Conservation (phyloP, 2,329 filamentous ascomycete genomes). For the Ceratocystis albifundus region DNA sequence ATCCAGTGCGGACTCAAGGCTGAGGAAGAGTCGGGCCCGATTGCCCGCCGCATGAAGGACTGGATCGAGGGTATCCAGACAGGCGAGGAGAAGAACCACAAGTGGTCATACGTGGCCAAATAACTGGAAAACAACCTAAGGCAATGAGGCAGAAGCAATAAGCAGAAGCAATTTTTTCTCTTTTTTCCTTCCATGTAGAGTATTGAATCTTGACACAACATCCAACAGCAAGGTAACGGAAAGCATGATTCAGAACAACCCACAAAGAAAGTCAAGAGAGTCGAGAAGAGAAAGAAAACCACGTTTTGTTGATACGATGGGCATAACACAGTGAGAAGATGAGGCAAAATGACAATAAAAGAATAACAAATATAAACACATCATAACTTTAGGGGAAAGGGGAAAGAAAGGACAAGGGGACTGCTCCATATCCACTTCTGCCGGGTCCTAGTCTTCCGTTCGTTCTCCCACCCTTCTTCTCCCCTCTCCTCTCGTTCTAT, state of each 20-base stretch:
- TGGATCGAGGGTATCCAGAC: conserved; percentile 97
- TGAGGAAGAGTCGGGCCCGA: conserved; percentile 73
- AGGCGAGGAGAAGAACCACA: conserved; percentile 78
- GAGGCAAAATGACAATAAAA: no score
- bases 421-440: background rate
- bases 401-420: background rate
- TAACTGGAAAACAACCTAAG: conserved; percentile 23
- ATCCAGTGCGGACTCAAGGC: conserved; percentile 75
- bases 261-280: no score
- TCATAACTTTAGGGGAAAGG: background rate
- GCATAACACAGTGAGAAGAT: no score
- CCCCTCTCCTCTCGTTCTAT: background rate
- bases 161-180: no score
- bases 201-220: no score
- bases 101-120: conserved; percentile 61
- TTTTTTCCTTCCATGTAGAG: no score
- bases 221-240: no score
- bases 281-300: no score
- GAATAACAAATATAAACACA: no score
- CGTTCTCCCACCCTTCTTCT: background rate
- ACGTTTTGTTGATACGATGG: no score
- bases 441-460: background rate
- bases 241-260: no score
- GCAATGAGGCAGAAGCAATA: no score
- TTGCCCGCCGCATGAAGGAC: conserved; percentile 78